Percentiles rank a stretch among this genome's conserved stretches.
Conservation (phyloP, 768 basidiomycete genomes). For the Rhizopogon sp. region DNA sequence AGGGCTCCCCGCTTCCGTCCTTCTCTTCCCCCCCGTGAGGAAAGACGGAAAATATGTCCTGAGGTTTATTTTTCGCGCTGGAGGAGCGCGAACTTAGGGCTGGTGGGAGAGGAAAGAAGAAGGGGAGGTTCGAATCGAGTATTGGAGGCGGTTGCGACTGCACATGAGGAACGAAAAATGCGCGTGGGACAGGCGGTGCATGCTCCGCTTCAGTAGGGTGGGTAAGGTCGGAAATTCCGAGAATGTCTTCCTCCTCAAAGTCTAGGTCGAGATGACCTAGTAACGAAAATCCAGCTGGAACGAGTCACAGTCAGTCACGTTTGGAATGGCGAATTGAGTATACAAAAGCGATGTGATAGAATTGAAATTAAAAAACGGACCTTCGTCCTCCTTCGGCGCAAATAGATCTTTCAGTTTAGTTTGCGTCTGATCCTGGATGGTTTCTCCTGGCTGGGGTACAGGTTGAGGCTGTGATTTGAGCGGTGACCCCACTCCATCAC, state of each 20-base stretch:
- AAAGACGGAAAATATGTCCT: slow-evolving; percentile 18
- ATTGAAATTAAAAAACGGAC: slow-evolving; percentile 30
- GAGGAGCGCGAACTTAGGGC: slow-evolving; percentile 16
- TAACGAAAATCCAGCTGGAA: slow-evolving; percentile 65
- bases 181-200: neutral
- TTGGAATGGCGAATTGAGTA: neutral
- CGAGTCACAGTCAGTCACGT: neutral
- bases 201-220: slow-evolving; percentile 6
- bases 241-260: slow-evolving; percentile 56
- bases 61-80: slow-evolving; percentile 11
- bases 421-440: neutral
- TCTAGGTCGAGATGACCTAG: slow-evolving; percentile 72
- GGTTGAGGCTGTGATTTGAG: neutral
- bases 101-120: slow-evolving; percentile 57
- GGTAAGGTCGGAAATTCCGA: slow-evolving; percentile 21
- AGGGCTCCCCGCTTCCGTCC: slow-evolving; percentile 46
- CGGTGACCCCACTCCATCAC: neutral
- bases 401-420: slow-evolving; percentile 68
- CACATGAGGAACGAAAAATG: slow-evolving; percentile 3
- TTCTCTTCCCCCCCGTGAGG: slow-evolving; percentile 38
- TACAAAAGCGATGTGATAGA: neutral
- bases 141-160: slow-evolving; percentile 21
- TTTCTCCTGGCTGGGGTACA: neutral
- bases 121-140: slow-evolving; percentile 48
- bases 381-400: slow-evolving; percentile 61